These are phyloP conservation scores for Aspergillus luchuensis DNA, from an alignment of 2,329 filamentous ascomycete genomes.

Conservation along the genomic window DNA sequence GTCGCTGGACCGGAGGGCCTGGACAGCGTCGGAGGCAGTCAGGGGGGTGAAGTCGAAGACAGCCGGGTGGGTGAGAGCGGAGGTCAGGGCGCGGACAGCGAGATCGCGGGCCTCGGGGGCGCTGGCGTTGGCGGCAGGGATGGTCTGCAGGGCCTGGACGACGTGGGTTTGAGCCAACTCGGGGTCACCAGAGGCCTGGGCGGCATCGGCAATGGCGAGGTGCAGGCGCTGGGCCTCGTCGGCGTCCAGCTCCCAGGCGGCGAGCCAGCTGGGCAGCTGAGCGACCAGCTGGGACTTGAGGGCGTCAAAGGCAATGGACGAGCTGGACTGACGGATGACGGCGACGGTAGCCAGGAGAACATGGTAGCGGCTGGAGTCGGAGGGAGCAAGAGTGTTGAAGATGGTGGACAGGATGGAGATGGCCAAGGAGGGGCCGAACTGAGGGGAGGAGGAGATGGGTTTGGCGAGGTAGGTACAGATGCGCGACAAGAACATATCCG, in stretches of 20 bases:
- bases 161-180: conserved; percentile 76
- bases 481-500: conserved; percentile 80
- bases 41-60: conserved; percentile 75
- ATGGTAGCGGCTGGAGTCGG: conserved; percentile 80
- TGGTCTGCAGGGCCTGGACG: conserved; percentile 73
- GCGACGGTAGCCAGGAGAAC: conserved; percentile 87
- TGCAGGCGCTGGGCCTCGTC: conserved; percentile 85
- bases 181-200: conserved; percentile 74
- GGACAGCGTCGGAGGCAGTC: conserved; percentile 72
- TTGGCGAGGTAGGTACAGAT: conserved; percentile 88
- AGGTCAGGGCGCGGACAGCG: conserved; percentile 65
- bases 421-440: conserved; percentile 81
- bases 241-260: conserved; percentile 77
- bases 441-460: conserved; percentile 81
- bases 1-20: conserved; percentile 83
- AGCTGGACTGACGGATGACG: conserved; percentile 72
- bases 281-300: conserved; percentile 78
- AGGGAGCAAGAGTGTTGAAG: conserved; percentile 85
- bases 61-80: conserved; percentile 65
- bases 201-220: conserved; percentile 77
- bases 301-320: conserved; percentile 76
- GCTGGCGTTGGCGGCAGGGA: conserved; percentile 62
- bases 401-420: conserved; percentile 90
- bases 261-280: conserved; percentile 77
- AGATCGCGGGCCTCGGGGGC: conserved; percentile 59